Conservation (phyloP, 2,329 filamentous ascomycete genomes). For the Endoconidiophora polonica region DNA sequence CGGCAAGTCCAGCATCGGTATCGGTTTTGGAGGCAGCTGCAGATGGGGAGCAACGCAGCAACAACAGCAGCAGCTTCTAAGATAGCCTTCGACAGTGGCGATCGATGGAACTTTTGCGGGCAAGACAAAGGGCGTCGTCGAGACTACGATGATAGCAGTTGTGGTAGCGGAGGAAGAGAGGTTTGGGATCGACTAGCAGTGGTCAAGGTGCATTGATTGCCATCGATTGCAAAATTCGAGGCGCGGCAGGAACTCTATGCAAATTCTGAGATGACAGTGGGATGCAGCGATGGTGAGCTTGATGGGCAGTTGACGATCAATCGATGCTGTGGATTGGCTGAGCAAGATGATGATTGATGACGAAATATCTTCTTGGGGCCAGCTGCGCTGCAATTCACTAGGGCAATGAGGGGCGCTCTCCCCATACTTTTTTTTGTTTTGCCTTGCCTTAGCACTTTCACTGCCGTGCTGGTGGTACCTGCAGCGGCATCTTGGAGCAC, state of each 20-base stretch:
- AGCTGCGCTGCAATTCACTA: too few species aligned
- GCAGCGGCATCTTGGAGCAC: neutral
- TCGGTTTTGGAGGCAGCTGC: conserved; percentile 2
- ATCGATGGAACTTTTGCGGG: neutral
- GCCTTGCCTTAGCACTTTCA: too few species aligned
- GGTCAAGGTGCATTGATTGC: too few species aligned
- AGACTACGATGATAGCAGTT: neutral
- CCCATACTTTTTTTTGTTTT: too few species aligned
- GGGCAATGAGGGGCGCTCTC: too few species aligned
- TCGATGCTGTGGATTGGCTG: neutral
- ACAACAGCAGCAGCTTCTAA: neutral
- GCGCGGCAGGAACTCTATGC: too few species aligned
- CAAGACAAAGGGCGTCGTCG: neutral
- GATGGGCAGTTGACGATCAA: too few species aligned
- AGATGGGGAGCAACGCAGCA: neutral
- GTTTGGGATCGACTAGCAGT: neutral
- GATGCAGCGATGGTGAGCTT: neutral
- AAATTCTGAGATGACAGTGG: too few species aligned
- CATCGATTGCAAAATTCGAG: too few species aligned
- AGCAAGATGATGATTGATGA: neutral
- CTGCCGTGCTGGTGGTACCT: neutral
- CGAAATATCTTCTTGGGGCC: too few species aligned
- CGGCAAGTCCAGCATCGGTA: conserved; percentile 11
- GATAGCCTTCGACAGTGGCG: neutral
- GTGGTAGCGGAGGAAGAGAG: neutral